Percentiles rank a stretch among this genome's conserved stretches.
Evolutionary conservation across 768 basidiomycete genomes (phyloP).

Genomic region (Boletus bicolor): DNA sequence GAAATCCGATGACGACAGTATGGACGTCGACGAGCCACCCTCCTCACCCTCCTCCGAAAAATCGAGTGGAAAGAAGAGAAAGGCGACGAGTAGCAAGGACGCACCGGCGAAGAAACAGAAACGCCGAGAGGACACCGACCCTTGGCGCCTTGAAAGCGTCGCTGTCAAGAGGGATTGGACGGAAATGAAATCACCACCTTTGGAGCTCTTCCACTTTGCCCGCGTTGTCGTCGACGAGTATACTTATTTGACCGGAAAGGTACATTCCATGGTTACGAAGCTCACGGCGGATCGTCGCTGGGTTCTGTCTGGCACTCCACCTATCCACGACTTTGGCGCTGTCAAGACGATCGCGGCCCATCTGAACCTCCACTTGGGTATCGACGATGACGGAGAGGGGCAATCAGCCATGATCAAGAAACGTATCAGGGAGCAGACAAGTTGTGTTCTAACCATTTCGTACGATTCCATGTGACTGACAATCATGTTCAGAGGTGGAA

Average conservation of each 20-base stretch:
- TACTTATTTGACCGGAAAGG: constrained; percentile 82
- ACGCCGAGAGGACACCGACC: constrained; percentile 61
- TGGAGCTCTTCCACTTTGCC: constrained; percentile 91
- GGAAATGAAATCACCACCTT: constrained; percentile 74
- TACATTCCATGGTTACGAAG: constrained; percentile 73
- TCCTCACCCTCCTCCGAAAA: constrained; percentile 34
- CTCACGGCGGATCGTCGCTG: constrained; percentile 79
- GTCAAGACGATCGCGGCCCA: constrained; percentile 90
- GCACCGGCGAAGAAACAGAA: constrained; percentile 54
- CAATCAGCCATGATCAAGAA: constrained; percentile 74
- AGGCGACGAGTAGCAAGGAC: constrained; percentile 33
- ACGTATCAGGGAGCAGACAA: constrained; percentile 79
- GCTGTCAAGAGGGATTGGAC: constrained; percentile 72
- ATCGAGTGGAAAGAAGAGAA: constrained; percentile 44
- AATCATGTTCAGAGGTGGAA: constrained; percentile 61
- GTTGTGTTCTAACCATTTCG: constrained; percentile 41
- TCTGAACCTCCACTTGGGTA: constrained; percentile 85
- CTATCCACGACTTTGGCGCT: constrained; percentile 85
- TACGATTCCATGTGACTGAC: constrained; percentile 16
- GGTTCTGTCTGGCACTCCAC: constrained; percentile 97
- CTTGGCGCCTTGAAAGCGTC: constrained; percentile 69
- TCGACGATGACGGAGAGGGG: constrained; percentile 85
- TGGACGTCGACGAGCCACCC: constrained; percentile 56
- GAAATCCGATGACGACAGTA: constrained; percentile 41
- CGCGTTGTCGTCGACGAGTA: constrained; percentile 93